Conservation (phyloP, 495 filamentous ascomycete genomes). For the Rusavskia elegans region DNA sequence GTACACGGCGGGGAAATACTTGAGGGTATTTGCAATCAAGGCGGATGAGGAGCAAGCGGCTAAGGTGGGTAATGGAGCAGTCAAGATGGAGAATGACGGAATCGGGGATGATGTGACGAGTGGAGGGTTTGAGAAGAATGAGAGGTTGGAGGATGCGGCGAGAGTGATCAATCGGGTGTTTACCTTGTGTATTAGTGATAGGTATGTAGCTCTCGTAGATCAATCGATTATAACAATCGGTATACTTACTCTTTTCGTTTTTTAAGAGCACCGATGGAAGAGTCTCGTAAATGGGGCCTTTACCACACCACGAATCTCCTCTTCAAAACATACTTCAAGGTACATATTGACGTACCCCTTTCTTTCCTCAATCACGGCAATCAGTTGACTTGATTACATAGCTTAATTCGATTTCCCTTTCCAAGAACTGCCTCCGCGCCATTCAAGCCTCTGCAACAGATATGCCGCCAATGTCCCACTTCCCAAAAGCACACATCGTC, state of each 20-base stretch:
- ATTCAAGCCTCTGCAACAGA: constrained; percentile 59
- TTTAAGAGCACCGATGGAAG: constrained; percentile 63
- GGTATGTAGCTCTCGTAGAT: constrained; percentile 35
- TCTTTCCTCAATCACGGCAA: too few species aligned
- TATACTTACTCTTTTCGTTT: neutral
- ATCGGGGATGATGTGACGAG: constrained; percentile 65
- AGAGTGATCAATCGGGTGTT: constrained; percentile 80
- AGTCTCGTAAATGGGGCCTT: constrained; percentile 92
- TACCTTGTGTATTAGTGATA: constrained; percentile 69
- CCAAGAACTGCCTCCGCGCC: constrained; percentile 75
- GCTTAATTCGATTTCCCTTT: constrained; percentile 73
- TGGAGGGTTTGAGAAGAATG: constrained; percentile 48
- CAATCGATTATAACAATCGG: neutral
- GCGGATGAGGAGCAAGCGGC: constrained; percentile 47
- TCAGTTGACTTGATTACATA: constrained; percentile 7
- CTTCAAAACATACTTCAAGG: constrained; percentile 97
- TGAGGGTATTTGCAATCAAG: constrained; percentile 75
- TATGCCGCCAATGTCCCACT: constrained; percentile 55
- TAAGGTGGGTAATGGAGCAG: constrained; percentile 25
- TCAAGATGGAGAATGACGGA: constrained; percentile 24
- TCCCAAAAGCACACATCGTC: constrained; percentile 81
- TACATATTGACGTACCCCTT: neutral
- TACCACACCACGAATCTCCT: constrained; percentile 85
- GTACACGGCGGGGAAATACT: constrained; percentile 66
- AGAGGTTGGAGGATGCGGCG: constrained; percentile 77